A percentile compares a stretch with the other conserved stretches of the same genome.
Conservation (phyloP, 2,329 filamentous ascomycete genomes). For the Arachnopeziza araneosa region DNA sequence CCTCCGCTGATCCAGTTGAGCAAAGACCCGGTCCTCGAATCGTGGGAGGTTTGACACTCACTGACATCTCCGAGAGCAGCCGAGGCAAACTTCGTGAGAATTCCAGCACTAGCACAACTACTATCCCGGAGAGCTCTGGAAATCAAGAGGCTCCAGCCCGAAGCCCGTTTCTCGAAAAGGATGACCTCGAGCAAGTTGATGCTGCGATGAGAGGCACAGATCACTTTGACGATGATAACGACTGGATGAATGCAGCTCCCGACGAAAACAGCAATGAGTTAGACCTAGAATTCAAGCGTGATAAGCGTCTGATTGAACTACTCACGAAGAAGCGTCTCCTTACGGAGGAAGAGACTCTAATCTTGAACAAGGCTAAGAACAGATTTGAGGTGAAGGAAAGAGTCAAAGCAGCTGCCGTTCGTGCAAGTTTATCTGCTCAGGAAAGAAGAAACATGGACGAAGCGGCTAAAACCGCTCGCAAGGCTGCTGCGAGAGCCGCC, state of each 20-base stretch:
- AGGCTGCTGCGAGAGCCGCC: no score
- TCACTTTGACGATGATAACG: constrained; percentile 9
- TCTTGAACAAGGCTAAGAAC: constrained; percentile 8
- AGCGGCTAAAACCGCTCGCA: no score
- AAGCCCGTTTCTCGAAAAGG: not conserved
- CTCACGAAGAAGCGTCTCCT: constrained; percentile 4
- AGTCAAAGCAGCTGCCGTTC: not conserved
- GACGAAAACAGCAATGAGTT: constrained; percentile 3
- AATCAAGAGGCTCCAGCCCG: not conserved
- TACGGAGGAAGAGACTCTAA: not conserved
- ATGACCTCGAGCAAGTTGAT: constrained; percentile 6
- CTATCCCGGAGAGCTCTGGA: not conserved
- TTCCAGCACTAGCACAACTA: not conserved
- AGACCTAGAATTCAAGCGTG: constrained; percentile 10
- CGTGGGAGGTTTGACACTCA: not conserved
- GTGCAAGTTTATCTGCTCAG: not conserved
- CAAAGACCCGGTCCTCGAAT: no score
- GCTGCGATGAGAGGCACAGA: constrained; percentile 2
- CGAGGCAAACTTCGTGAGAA: not conserved
- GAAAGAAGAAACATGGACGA: not conserved
- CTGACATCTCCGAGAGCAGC: not conserved
- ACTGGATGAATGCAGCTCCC: constrained; percentile 12
- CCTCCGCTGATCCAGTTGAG: not conserved
- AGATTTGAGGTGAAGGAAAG: constrained; percentile 2
- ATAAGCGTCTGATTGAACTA: not conserved